phyloP scores from a whole-genome alignment of 495 filamentous ascomycete species.

The Chlorociboria aeruginascens region DNA sequence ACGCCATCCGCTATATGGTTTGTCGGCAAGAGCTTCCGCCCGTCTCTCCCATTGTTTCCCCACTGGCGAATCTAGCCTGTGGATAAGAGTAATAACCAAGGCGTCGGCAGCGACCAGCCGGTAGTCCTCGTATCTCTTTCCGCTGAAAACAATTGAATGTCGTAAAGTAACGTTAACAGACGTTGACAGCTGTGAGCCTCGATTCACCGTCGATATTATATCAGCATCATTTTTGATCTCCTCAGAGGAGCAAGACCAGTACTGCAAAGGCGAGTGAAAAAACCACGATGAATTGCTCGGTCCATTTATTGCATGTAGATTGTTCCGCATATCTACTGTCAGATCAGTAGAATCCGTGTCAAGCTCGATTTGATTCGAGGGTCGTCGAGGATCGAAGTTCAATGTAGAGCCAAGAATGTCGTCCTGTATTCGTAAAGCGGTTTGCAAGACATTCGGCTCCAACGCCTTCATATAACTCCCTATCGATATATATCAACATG shows the following conservation, averaged over 20 bases:
- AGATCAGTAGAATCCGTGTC: constrained; percentile 19
- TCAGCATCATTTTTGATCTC: constrained; percentile 43
- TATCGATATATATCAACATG: constrained; percentile 5
- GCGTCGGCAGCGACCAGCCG: constrained; percentile 55
- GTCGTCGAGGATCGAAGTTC: constrained; percentile 35
- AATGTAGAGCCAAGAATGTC: constrained; percentile 40
- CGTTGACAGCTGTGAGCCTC: constrained; percentile 36
- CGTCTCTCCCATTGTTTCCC: constrained; percentile 47
- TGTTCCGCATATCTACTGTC: constrained; percentile 30
- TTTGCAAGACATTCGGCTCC: constrained; percentile 43
- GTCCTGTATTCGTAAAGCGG: constrained; percentile 52
- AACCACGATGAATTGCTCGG: constrained; percentile 44
- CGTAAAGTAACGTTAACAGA: constrained; percentile 56
- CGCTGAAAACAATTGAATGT: constrained; percentile 63
- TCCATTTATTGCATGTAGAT: constrained; percentile 38
- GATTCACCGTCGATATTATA: constrained; percentile 53
- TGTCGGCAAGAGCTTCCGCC: constrained; percentile 29
- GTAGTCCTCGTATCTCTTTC: constrained; percentile 52
- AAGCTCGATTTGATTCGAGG: constrained; percentile 2
- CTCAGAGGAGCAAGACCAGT: constrained; percentile 53
- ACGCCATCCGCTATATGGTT: constrained; percentile 35
- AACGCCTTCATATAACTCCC: constrained; percentile 59
- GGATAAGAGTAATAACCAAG: constrained; percentile 59
- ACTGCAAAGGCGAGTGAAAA: constrained; percentile 63
- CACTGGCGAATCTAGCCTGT: constrained; percentile 43